These are phyloP conservation scores for Grosmannia serpens DNA, from an alignment of 2,329 filamentous ascomycete species.

Conservation along the genomic window DNA sequence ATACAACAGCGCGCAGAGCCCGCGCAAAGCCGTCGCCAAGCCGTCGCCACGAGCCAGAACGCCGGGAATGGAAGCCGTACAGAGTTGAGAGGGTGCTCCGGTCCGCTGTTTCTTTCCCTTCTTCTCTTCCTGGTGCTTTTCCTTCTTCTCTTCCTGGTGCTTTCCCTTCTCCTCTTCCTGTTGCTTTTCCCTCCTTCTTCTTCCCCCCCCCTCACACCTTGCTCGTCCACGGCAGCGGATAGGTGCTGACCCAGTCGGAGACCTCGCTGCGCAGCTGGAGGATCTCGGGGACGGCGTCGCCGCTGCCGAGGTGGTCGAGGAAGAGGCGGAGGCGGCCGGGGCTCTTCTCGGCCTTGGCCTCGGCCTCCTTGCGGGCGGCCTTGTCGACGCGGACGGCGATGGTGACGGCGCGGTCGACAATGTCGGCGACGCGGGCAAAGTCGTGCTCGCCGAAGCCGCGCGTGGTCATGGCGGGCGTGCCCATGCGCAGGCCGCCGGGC, in stretches of 20 bases:
- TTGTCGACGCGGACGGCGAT: conserved; percentile 69
- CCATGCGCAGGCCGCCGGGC: conserved; percentile 86
- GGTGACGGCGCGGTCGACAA: conserved; percentile 71
- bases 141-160: too few relatives aligned
- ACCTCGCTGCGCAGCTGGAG: conserved; percentile 63
- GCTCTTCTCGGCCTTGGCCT: conserved; percentile 55
- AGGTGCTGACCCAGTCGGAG: conserved; percentile 67
- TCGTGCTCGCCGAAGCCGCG: conserved; percentile 84
- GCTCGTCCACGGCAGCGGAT: conserved; percentile 55
- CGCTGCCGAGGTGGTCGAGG: conserved; percentile 55
- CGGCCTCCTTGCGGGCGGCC: conserved; percentile 55
- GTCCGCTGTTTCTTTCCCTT: too few relatives aligned
- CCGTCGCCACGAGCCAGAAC: too few relatives aligned
- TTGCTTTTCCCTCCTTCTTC: not conserved
- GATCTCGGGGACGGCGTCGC: conserved; percentile 58
- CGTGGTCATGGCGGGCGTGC: conserved; percentile 95
- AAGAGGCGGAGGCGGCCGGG: conserved; percentile 55
- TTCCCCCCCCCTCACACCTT: conserved; percentile 6
- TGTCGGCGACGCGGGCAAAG: conserved; percentile 75
- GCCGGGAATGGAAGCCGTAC: too few relatives aligned
- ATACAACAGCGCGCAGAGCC: too few relatives aligned
- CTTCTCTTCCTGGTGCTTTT: too few relatives aligned
- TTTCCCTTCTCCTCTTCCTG: not conserved
- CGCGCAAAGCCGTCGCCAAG: too few relatives aligned
- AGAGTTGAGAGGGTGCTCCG: too few relatives aligned